Evolutionary conservation across 768 basidiomycete species (phyloP), one percentile per base, ranked within the genome.

Genomic region (Collybiopsis luxurians): DNA sequence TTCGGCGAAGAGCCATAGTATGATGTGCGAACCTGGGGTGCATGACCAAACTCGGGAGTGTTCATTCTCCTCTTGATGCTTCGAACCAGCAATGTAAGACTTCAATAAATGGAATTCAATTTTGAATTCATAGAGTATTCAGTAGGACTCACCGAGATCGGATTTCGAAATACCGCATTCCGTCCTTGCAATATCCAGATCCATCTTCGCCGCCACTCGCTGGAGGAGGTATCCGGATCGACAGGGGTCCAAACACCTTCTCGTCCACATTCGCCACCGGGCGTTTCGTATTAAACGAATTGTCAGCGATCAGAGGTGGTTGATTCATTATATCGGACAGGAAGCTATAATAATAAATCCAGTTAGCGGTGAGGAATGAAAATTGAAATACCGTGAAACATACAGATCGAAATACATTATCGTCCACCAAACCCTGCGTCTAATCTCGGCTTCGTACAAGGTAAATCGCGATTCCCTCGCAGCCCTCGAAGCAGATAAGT

Each of bases 401-500:
- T 67, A 91, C 90, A 86, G 65, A 67, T 92, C 91, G 67, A 85
- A 90, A 69, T 81, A 89, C 65, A 84, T 79, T 11, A 90, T 76
- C 52, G 89, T 86, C 90, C 90, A 92, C 88, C 90, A 90, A 5
- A 89, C 68, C 60, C 84, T 70, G 56, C 82, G 68, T 54, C 84
- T 70, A 48, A 76, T 70, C 67, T 82, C 80, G 11, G 78, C 78
- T 47, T 84, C 77, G 45, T 79, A 83, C 2, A 81, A 67, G 43
- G 61, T 74, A 61, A 42, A 53, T 21, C 34, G 47, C 13, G 53
- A 40, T 44, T 59, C 53, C 53, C 53, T 54, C 27, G 44, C 40
- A n/a, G 44, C 28, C 28, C 39, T 53, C 11, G 53, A 47, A 55
- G 58, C 45, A 12, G 49, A 51, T 28, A 54, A n/a, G 19, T 34